These are phyloP conservation scores for Melastoma candidum DNA, from an alignment of 441 rosid species.

Conservation along the genomic window DNA sequence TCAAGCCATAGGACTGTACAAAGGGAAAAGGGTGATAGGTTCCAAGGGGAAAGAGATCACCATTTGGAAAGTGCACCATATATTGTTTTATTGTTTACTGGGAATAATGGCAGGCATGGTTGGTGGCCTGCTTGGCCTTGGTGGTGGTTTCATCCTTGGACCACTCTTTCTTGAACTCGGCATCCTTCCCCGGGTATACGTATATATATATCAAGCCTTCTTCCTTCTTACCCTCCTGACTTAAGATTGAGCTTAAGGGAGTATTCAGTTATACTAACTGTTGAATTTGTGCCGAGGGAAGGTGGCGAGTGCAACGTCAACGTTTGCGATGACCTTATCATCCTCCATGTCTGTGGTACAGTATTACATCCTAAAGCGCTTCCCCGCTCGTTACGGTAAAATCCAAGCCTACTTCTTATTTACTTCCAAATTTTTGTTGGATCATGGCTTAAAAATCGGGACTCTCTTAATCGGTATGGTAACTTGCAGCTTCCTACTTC, in stretches of 20 bases:
- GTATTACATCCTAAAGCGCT: slow-evolving; percentile 32
- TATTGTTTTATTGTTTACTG: slow-evolving; percentile 29
- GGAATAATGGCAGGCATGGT: slow-evolving; percentile 39
- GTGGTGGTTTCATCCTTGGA: slow-evolving; percentile 43
- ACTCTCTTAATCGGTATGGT: background rate
- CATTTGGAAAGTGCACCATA: slow-evolving; percentile 32
- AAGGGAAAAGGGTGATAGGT: slow-evolving; percentile 33
- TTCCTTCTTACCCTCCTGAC: no score
- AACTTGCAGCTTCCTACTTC: slow-evolving; percentile 32
- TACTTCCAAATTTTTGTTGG: no score
- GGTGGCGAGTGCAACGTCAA: slow-evolving; percentile 45
- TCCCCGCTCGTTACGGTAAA: slow-evolving; percentile 36
- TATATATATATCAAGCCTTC: no score
- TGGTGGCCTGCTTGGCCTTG: slow-evolving; percentile 40
- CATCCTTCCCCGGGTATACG: slow-evolving; percentile 34
- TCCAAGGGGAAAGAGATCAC: slow-evolving; percentile 36
- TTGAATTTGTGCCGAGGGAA: slow-evolving; percentile 3
- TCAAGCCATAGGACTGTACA: slow-evolving; percentile 29
- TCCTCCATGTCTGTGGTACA: slow-evolving; percentile 43
- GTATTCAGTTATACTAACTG: background rate
- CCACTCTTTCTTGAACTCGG: slow-evolving; percentile 43
- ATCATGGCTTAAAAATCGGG: no score
- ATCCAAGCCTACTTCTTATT: background rate
- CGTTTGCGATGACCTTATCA: slow-evolving; percentile 34
- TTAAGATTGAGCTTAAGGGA: background rate